These are phyloP conservation scores for Candida tallmaniae DNA, from an alignment of 805 yeast genomes.

Conservation along the genomic window DNA sequence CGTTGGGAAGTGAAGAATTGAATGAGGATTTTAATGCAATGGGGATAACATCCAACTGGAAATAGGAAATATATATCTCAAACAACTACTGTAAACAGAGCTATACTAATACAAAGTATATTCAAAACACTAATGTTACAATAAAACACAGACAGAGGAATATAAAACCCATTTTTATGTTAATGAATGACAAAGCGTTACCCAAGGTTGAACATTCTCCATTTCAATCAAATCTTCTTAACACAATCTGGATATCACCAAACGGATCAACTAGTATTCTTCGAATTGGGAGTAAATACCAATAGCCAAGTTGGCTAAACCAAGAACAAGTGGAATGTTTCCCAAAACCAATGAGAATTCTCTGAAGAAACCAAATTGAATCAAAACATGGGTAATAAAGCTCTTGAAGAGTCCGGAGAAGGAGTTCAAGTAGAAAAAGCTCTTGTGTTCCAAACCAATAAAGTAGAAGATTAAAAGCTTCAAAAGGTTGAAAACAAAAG, in stretches of 20 bases:
- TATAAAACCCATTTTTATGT: neutral
- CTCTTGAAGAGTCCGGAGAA: slow-evolving; percentile 22
- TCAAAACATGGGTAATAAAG: slow-evolving; percentile 25
- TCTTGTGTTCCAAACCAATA: slow-evolving; percentile 28
- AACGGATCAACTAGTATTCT: slow-evolving; percentile 26
- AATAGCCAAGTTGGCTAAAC: slow-evolving; percentile 41
- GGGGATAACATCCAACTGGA: slow-evolving; percentile 36
- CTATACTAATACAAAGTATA: slow-evolving; percentile 2
- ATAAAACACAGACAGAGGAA: slow-evolving; percentile 1
- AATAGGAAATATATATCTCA: slow-evolving; percentile 3
- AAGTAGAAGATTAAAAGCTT: slow-evolving; percentile 42
- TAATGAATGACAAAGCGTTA: too few species aligned
- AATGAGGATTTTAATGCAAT: slow-evolving; percentile 31
- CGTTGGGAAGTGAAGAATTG: slow-evolving; percentile 30
- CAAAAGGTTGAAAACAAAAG: slow-evolving; percentile 47
- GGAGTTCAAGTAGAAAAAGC: slow-evolving; percentile 22
- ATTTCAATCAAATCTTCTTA: too few species aligned
- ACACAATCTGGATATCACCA: too few species aligned
- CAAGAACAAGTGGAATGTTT: slow-evolving; percentile 42
- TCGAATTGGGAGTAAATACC: slow-evolving; percentile 51
- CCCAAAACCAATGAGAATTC: slow-evolving; percentile 39
- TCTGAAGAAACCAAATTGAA: slow-evolving; percentile 35
- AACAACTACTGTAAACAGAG: neutral
- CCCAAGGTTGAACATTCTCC: too few species aligned
- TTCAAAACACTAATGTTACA: slow-evolving; percentile 6